Evolutionary conservation across 306 rosid genomes (phyloP).

Genomic region (Lathyrus sativus): DNA sequence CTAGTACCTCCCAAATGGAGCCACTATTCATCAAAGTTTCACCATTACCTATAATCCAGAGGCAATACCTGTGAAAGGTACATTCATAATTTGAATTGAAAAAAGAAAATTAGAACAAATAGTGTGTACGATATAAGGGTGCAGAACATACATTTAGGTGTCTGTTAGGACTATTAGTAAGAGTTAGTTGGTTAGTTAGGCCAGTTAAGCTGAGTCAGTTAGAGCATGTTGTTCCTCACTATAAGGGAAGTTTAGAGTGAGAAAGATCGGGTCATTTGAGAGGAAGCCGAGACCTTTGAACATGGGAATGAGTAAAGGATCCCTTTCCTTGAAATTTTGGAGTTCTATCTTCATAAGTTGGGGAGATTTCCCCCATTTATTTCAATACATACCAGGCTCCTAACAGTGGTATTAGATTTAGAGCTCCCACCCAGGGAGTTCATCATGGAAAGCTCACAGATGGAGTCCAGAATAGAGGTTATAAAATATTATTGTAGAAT

Average conservation of each 20-base stretch:
- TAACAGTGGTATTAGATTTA: neutral
- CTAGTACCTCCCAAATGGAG: slow-evolving; percentile 51
- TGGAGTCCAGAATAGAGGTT: slow-evolving; percentile 9
- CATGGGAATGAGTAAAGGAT: neutral
- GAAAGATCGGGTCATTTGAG: neutral
- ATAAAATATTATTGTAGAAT: slow-evolving; percentile 6
- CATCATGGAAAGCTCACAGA: neutral
- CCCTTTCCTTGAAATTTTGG: neutral
- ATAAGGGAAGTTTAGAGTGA: slow-evolving; percentile 1
- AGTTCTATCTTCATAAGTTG: neutral
- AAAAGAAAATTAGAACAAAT: neutral
- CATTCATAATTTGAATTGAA: neutral
- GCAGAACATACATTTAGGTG: slow-evolving; percentile 13
- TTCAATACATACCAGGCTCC: neutral
- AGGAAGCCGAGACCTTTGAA: neutral
- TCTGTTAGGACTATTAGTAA: neutral
- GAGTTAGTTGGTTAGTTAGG: neutral
- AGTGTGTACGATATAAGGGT: neutral
- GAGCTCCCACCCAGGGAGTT: slow-evolving; percentile 4
- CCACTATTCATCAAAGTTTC: slow-evolving; percentile 48
- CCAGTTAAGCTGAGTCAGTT: neutral
- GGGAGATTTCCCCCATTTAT: slow-evolving; percentile 1
- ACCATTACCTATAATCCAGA: slow-evolving; percentile 60
- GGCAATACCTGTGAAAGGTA: slow-evolving; percentile 49
- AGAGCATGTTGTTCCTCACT: neutral